Evolutionary conservation across 2,329 filamentous ascomycete species (phyloP), one percentile per base, ranked within the genome.

Genomic region (Aspergillus tamarii): DNA sequence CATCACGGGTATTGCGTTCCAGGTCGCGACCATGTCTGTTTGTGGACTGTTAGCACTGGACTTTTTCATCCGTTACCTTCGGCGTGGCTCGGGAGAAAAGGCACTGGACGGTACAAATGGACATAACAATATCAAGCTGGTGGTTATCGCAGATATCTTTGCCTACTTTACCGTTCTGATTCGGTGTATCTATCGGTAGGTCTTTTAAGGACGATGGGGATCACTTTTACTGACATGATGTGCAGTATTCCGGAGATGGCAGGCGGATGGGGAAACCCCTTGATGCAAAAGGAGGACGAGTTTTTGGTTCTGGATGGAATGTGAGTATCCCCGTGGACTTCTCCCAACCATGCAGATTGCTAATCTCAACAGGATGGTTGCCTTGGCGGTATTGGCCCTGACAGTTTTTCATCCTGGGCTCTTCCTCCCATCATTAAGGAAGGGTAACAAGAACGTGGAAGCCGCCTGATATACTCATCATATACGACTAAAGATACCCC

Each of bases 1-100:
- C 76, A 83, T 88, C 57, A 81, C 85, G 0, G 87, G 87, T 69
- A 82, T 89, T 48, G 79, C 82, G 3, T 82, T 84, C 65, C 87
- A 88, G 72, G 85, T 89, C 28, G 79, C 80, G 8, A 83, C 84
- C 1, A 77, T 83, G 71, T 65, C 70, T 0, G 70, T 81, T 19
- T 82, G 76, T 60, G 77, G 76, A 9, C 7, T 76, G 5, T 60
- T 78, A 4, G 75, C 66, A 0, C 74, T 86, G 45, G 72, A 82
- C 10, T 77, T 83, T 67, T 87, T 86, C 67, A 77, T 80, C 52
- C 73, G 72, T 1, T 70, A 78, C 6, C 68, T 64, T 36, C 70
- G 68, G 21, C 67, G 64, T 23, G 68, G 76, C n/a, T 65, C 69
- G 36, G 69, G 65, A 0, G 74, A 75, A 59, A 76, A 77, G 67